Evolutionary conservation across 345 rosid species (phyloP).

Genomic region (Camelina neglecta): DNA sequence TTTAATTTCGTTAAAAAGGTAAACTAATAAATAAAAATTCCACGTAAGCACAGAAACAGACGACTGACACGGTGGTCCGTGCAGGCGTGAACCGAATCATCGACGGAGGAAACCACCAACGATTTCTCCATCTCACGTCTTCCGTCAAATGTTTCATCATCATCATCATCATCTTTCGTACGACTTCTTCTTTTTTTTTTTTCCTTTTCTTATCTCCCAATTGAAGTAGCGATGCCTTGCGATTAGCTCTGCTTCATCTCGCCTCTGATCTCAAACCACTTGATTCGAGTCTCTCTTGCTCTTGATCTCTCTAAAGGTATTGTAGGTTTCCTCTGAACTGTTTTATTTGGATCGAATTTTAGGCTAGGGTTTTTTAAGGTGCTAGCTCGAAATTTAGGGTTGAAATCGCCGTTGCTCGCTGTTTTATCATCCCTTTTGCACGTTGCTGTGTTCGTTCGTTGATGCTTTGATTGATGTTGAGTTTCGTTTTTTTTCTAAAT

Average conservation of each 20-base stretch:
- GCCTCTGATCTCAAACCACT: constrained; percentile 24
- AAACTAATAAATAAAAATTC: constrained; percentile 28
- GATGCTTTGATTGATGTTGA: constrained; percentile 29
- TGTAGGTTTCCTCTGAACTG: neutral
- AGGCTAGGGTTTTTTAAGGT: constrained; percentile 31
- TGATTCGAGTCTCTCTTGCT: constrained; percentile 28
- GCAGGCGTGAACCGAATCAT: constrained; percentile 45
- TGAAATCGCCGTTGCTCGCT: constrained; percentile 20
- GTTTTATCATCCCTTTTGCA: constrained; percentile 13
- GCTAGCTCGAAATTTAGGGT: constrained; percentile 15
- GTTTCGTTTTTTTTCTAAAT: constrained; percentile 13
- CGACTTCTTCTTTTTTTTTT: constrained; percentile 15
- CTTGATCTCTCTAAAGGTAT: constrained; percentile 26
- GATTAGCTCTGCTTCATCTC: constrained; percentile 24
- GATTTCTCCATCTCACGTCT: constrained; percentile 32
- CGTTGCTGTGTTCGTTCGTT: constrained; percentile 4
- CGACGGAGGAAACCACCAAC: constrained; percentile 44
- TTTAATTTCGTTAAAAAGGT: neutral
- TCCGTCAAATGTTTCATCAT: constrained; percentile 26
- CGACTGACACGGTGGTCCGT: constrained; percentile 53
- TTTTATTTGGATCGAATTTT: constrained; percentile 22
- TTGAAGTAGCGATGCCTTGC: constrained; percentile 27
- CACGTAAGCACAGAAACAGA: constrained; percentile 50
- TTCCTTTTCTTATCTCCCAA: neutral
- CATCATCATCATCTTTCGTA: constrained; percentile 33